A percentile compares a stretch with the other conserved stretches of the same genome.
Conservation (phyloP, 371 early-diverging fungal genomes). For the Nematocida homosporus region DNA sequence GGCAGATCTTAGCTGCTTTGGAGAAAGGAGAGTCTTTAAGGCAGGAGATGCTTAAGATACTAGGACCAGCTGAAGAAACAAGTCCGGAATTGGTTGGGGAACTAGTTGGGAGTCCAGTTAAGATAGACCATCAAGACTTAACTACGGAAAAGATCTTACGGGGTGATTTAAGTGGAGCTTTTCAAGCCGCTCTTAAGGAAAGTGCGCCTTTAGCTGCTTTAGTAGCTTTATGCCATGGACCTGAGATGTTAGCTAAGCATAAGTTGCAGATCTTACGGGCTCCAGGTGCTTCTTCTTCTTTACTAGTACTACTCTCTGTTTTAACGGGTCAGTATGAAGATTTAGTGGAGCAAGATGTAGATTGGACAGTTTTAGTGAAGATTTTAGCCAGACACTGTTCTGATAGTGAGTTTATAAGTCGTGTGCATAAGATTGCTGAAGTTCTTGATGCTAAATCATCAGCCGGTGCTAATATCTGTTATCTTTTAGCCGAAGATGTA, state of each 20-base stretch:
- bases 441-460: constrained; percentile 19
- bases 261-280: constrained; percentile 40
- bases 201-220: constrained; percentile 37
- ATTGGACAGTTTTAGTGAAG: constrained; percentile 46
- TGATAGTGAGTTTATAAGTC: constrained; percentile 46
- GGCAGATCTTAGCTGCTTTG: constrained; percentile 42
- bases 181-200: constrained; percentile 43
- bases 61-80: constrained; percentile 19
- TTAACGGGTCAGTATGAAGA: constrained; percentile 40
- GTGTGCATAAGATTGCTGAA: constrained; percentile 35
- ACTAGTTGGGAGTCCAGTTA: not conserved
- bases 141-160: constrained; percentile 45
- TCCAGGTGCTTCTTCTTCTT: constrained; percentile 41
- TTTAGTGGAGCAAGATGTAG: constrained; percentile 43
- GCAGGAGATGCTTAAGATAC: constrained; percentile 45
- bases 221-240: constrained; percentile 41
- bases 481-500: constrained; percentile 39
- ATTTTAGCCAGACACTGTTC: constrained; percentile 49
- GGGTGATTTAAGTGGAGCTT: constrained; percentile 37
- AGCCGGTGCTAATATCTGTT: constrained; percentile 40
- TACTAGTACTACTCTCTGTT: constrained; percentile 38
- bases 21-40: constrained; percentile 17
- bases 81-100: constrained; percentile 30
- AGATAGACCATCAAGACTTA: constrained; percentile 38
- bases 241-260: constrained; percentile 34